phyloP scores from a whole-genome alignment of 108 stramenopile species.

The Stephanodiscus triporus region DNA sequence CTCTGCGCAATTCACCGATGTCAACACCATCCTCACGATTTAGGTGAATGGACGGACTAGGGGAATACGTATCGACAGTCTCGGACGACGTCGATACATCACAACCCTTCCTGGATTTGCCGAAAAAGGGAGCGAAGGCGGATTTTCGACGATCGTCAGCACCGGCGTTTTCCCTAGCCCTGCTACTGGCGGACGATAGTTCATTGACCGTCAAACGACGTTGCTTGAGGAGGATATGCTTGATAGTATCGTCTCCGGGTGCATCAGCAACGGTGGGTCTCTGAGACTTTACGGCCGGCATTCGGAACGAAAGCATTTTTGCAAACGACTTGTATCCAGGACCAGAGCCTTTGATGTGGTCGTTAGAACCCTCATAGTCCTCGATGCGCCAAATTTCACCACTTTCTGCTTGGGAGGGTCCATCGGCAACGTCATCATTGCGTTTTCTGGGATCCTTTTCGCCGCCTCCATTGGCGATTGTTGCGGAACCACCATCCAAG shows the following conservation, averaged over 20 bases:
- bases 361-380: neutral
- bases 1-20: conserved; percentile 3
- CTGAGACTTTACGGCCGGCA: too few species aligned
- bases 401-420: neutral
- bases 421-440: neutral
- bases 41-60: neutral
- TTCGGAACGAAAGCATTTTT: too few species aligned
- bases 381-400: neutral
- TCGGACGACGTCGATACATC: neutral
- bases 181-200: too few species aligned
- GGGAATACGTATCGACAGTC: neutral
- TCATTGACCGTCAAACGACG: too few species aligned
- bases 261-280: too few species aligned
- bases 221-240: too few species aligned
- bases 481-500: neutral
- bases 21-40: neutral
- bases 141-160: neutral
- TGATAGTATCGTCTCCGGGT: too few species aligned
- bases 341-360: neutral
- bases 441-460: neutral
- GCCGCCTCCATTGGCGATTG: neutral
- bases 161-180: too few species aligned
- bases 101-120: neutral
- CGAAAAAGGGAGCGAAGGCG: neutral
- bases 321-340: too few species aligned